Evolutionary conservation across 2,329 filamentous ascomycete genomes (phyloP), one percentile per base, ranked within the genome.

Genomic region (Fusarium sp.): DNA sequence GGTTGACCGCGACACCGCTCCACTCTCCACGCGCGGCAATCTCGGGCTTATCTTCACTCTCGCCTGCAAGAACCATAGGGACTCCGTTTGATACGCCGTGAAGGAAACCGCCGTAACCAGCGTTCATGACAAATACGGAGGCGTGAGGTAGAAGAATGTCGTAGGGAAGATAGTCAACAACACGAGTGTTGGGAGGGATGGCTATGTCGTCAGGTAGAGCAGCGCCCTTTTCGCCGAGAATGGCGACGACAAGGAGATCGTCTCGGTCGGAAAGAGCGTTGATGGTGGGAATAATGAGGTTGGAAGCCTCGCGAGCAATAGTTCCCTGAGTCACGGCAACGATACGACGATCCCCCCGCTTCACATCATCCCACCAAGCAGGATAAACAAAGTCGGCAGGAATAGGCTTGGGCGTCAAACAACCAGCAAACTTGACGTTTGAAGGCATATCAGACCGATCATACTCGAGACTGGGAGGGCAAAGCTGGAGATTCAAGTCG

Each of bases 281-380:
- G 24, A 87, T 76, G 0, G 84, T 80, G 1, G 85, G 85, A 3
- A 83, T 65, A 16, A 86, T 69, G 4, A 87, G 78, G 29, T 85
- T 76, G 10, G 70, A 69, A 59, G 81, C 81, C 22, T 82, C 74
- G 22, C 71, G 67, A 11, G 78, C 79, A 5, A 84, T 69, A 4
- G 85, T 87, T 7, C 85, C 85, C 68, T 86, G 85, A 2, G 81
- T 79, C 8, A 86, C 83, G 22, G 81, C 77, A 7, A 87, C 75
- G 25, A 87, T 67, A 53, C 79, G 81, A 58, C 81, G 82, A 22
- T 79, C 66, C 1, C 69, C 74, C 48, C 46, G 67, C 24, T 67
- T 73, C 12, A 78, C 70, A 18, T 87, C 76, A 7, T 82, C 80
- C 83, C 83, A 87, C 82, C 83, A 87, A 9, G 70, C 29, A 1